Conservation (phyloP, 208 protist genomes). For the Wallacemonas rigidus region DNA sequence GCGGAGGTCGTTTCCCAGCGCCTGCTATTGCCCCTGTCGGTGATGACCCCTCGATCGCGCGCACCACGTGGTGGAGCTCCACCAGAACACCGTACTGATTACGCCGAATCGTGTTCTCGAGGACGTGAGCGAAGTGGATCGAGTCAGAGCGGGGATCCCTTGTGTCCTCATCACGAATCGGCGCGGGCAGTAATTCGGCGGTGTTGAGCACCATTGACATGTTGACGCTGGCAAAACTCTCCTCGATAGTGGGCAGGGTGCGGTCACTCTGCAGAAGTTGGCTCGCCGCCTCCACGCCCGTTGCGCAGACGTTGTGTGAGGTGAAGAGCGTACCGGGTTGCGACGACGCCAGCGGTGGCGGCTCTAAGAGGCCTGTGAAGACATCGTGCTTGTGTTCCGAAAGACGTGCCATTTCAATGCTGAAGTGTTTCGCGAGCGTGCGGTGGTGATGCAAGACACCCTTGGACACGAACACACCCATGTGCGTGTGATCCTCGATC, state of each 20-base stretch:
- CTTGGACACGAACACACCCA: slow-evolving; percentile 61
- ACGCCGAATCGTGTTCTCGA: slow-evolving; percentile 37
- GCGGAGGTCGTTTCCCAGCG: background rate
- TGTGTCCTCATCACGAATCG: background rate
- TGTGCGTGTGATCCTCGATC: slow-evolving; percentile 54
- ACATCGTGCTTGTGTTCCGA: slow-evolving; percentile 17
- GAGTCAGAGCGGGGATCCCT: slow-evolving; percentile 32
- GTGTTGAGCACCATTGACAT: slow-evolving; percentile 19
- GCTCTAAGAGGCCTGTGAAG: slow-evolving; percentile 28
- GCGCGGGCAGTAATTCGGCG: background rate
- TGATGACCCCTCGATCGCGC: slow-evolving; percentile 9
- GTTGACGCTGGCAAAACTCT: slow-evolving; percentile 12
- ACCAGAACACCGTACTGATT: slow-evolving; percentile 47
- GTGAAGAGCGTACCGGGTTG: slow-evolving; percentile 45
- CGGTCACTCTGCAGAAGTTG: slow-evolving; percentile 25
- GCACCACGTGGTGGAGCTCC: slow-evolving; percentile 44
- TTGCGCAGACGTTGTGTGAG: slow-evolving; percentile 35
- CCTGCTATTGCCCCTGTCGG: background rate
- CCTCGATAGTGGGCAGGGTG: background rate
- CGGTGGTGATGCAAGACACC: slow-evolving; percentile 61
- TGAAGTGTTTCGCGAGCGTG: slow-evolving; percentile 34
- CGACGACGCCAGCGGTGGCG: slow-evolving; percentile 34
- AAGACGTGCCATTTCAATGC: slow-evolving; percentile 14
- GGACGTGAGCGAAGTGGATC: slow-evolving; percentile 42
- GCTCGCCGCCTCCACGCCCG: slow-evolving; percentile 32